Evolutionary conservation across 1,139 yeast genomes (phyloP), one percentile per base, ranked within the genome.

Genomic region (Pichia sp.): DNA sequence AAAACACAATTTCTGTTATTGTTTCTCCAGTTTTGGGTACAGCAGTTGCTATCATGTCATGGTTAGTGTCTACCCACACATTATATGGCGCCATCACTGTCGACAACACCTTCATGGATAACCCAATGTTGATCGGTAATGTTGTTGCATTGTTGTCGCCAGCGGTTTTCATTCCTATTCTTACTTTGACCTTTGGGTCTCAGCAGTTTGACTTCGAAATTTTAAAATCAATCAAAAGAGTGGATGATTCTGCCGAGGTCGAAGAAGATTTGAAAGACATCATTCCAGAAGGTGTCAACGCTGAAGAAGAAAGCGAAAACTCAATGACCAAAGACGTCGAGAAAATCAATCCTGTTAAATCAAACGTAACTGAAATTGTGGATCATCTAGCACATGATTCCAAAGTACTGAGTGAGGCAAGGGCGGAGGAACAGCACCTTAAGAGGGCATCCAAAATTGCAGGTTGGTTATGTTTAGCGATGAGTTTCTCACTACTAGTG

Each of bases 191-290:
- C 5, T 83, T 82, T 68, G 82, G 81, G 57, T 84, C 87, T n/a
- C 90, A 84, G 62, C 78, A 86, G 65, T 90, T 84, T 64, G 87
- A 90, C 70, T 90, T 88, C 82, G 75, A 77, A 41, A 69, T 76
- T 19, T 75, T 85, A 66, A 79, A 78, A 64, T 66, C 67, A 16
- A 84, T 86, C 57, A 71, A 74, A 51, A 74, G 84, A 59, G 89
- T 84, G 52, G 85, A 83, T 67, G 92, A 85, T 70, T 80, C 80
- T 40, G 83, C 77, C 59, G 88, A 84, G 67, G 71, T 81, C 49
- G 63, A 74, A 42, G 77, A 70, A 48, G 72, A 70, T 11, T 46
- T 57, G 19, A 47, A 77, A 75, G 46, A 76, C 72, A 67, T 64
- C 36, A 47, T 54, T 6, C 53, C 55, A 41, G 41, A 16, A n/a